These are phyloP conservation scores for Auricularia cornea DNA, from an alignment of 768 basidiomycete species.

Conservation along the genomic window DNA sequence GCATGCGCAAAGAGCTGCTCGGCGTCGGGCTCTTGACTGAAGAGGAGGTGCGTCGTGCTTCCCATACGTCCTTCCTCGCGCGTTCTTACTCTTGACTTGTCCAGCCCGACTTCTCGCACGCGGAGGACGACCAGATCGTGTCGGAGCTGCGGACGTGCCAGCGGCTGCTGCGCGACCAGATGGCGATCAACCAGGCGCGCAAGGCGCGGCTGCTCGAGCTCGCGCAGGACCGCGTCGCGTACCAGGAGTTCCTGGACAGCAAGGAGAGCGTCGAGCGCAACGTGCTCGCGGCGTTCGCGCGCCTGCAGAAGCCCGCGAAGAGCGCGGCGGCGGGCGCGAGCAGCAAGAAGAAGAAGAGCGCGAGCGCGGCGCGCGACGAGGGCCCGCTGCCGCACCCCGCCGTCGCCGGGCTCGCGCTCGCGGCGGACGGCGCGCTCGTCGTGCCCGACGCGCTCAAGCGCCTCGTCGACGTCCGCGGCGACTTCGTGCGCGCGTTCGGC, in stretches of 20 bases:
- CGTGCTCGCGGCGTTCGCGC: slow-evolving; percentile 63
- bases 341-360: slow-evolving; percentile 67
- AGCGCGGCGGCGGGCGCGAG: slow-evolving; percentile 57
- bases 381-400: slow-evolving; percentile 51
- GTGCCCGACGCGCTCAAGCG: slow-evolving; percentile 62
- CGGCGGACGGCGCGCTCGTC: slow-evolving; percentile 53
- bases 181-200: slow-evolving; percentile 76
- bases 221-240: slow-evolving; percentile 80
- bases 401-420: slow-evolving; percentile 58
- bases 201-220: slow-evolving; percentile 62
- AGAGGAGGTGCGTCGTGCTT: slow-evolving; percentile 17
- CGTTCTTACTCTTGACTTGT: slow-evolving; percentile 1
- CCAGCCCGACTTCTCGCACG: slow-evolving; percentile 65
- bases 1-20: slow-evolving; percentile 16
- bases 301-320: slow-evolving; percentile 53
- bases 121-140: slow-evolving; percentile 91
- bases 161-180: slow-evolving; percentile 63
- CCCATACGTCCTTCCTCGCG: slow-evolving; percentile 1
- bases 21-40: slow-evolving; percentile 33
- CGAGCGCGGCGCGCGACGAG: slow-evolving; percentile 15
- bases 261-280: slow-evolving; percentile 84
- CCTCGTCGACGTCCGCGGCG: slow-evolving; percentile 64
- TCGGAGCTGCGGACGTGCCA: slow-evolving; percentile 86
- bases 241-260: slow-evolving; percentile 82
- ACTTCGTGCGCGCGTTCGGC: slow-evolving; percentile 75